These are phyloP conservation scores for Diutina pseudorugosa DNA, from an alignment of 1,139 yeast genomes.

Conservation along the genomic window DNA sequence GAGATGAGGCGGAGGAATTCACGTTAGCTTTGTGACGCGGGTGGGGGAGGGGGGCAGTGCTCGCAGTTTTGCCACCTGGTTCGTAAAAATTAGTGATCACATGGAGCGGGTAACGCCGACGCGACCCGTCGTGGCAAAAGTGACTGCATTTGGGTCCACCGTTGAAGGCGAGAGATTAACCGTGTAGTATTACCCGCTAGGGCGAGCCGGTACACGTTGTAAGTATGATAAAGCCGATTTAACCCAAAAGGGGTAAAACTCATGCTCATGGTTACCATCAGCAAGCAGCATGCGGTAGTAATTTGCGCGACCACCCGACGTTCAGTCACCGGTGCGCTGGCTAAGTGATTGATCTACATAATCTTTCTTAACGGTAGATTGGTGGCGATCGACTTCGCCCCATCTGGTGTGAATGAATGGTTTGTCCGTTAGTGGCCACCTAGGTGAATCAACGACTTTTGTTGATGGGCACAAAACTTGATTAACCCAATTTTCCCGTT, in stretches of 20 bases:
- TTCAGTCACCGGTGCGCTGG: too few species aligned
- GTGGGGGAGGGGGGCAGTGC: background rate
- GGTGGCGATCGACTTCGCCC: too few species aligned
- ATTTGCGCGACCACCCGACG: background rate
- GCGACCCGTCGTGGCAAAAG: background rate
- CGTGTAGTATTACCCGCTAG: background rate
- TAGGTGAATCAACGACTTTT: too few species aligned
- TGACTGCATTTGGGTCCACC: background rate
- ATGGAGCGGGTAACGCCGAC: background rate
- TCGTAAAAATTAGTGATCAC: background rate
- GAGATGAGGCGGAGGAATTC: background rate
- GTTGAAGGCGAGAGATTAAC: background rate
- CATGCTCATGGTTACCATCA: background rate
- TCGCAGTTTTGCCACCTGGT: background rate
- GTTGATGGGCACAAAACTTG: too few species aligned
- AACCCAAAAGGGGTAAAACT: background rate
- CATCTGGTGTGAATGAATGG: too few species aligned
- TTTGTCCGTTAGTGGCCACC: too few species aligned
- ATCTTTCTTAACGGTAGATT: too few species aligned
- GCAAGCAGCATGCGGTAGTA: background rate
- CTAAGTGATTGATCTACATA: too few species aligned
- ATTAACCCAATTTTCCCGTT: too few species aligned
- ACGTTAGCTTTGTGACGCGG: background rate
- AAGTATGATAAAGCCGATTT: background rate
- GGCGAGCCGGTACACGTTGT: background rate